Evolutionary conservation across 495 filamentous ascomycete species (phyloP).

Genomic region (Aspergillus kassunensis): DNA sequence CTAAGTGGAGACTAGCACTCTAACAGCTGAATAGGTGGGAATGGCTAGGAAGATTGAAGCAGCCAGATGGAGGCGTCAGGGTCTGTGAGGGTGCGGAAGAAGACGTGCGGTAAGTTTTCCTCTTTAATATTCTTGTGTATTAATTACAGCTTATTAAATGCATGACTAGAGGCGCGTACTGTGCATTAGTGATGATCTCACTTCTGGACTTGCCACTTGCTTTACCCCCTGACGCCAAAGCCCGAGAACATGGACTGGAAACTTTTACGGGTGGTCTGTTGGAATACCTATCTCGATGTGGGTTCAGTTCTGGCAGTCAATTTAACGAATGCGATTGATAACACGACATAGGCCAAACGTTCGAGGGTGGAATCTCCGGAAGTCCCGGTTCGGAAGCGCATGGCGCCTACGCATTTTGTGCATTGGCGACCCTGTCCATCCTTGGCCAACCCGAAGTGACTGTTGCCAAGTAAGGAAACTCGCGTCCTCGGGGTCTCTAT

Average conservation of each 20-base stretch:
- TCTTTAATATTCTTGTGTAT: neutral
- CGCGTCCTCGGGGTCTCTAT: neutral
- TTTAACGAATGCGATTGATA: conserved; percentile 12
- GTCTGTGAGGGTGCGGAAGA: conserved; percentile 80
- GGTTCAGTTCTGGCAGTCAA: conserved; percentile 20
- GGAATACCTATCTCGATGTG: conserved; percentile 80
- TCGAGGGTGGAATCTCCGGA: conserved; percentile 85
- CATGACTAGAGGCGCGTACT: conserved; percentile 73
- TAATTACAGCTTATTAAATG: conserved; percentile 13
- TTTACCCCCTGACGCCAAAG: conserved; percentile 59
- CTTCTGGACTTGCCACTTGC: conserved; percentile 78
- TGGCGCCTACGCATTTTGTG: conserved; percentile 96
- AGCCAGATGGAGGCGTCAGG: conserved; percentile 76
- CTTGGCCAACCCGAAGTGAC: conserved; percentile 70
- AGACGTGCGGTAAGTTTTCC: conserved; percentile 69
- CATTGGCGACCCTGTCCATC: conserved; percentile 79
- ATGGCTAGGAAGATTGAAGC: conserved; percentile 82
- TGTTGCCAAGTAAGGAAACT: conserved; percentile 54
- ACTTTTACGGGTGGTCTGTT: conserved; percentile 64
- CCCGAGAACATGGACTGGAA: conserved; percentile 40
- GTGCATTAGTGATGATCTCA: conserved; percentile 75
- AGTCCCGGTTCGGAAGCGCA: conserved; percentile 84
- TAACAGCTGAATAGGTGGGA: conserved; percentile 55
- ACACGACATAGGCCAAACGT: conserved; percentile 71
- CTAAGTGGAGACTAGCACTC: conserved; percentile 9